These are phyloP conservation scores for Aechmea fasciata DNA, from an alignment of 176 grass and related monocot species.

Conservation along the genomic window DNA sequence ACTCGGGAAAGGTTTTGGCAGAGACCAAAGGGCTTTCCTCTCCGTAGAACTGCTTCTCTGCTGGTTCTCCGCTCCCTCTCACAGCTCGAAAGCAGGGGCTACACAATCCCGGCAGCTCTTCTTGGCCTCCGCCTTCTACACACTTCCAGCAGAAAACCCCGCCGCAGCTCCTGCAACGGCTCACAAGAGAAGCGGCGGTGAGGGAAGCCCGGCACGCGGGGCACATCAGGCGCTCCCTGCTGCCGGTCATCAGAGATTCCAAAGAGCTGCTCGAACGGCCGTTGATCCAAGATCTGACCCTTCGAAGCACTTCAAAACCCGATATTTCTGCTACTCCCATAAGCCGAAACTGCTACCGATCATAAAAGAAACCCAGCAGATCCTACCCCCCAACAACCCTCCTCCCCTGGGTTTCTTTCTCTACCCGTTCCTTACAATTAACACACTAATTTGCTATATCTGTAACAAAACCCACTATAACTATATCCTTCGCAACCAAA, in stretches of 20 bases:
- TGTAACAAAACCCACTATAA: background rate
- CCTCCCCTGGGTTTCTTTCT: background rate
- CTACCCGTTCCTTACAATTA: background rate
- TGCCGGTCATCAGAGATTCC: constrained; percentile 21
- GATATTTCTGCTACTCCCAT: constrained; percentile 62
- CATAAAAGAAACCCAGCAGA: constrained; percentile 17
- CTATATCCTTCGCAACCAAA: background rate
- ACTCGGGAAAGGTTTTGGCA: constrained; percentile 4
- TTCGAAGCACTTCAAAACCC: constrained; percentile 44
- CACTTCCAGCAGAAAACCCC: constrained; percentile 17
- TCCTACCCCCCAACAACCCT: background rate
- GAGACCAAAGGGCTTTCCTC: constrained; percentile 12
- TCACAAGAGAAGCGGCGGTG: background rate
- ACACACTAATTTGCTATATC: background rate
- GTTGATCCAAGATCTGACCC: constrained; percentile 41
- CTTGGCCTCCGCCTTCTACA: background rate
- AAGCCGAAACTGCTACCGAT: constrained; percentile 23
- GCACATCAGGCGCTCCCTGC: constrained; percentile 19
- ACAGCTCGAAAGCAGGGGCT: constrained; percentile 10
- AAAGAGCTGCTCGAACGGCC: constrained; percentile 22
- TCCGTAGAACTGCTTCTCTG: background rate
- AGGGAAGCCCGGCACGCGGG: constrained; percentile 22
- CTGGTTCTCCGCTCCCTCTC: background rate
- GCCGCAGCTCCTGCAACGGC: constrained; percentile 12
- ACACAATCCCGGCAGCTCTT: background rate